Evolutionary conservation across 2,329 filamentous ascomycete genomes (phyloP), one percentile per base, ranked within the genome.

Genomic region (Calycina marina): DNA sequence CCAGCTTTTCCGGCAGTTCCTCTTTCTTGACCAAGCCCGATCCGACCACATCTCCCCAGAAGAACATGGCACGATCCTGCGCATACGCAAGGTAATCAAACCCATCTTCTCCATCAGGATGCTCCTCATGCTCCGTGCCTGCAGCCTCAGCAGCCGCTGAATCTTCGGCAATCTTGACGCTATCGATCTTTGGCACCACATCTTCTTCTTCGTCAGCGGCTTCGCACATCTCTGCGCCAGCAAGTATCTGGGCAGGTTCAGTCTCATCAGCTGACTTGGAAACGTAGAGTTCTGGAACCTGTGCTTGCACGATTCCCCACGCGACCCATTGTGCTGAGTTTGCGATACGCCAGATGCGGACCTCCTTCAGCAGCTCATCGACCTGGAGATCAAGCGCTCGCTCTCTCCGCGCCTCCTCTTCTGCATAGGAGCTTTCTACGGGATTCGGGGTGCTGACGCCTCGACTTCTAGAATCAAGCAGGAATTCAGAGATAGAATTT

Each of bases 221-320:
- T 8, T 8, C 8, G 8, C 8, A 24, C 10, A 31, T 18, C 6
- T 28, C 28, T 2, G 6, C 35, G 5, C 25, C 25, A 6, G 14
- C 22, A 6, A 16, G 17, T 4, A 13, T 31, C 4, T 25, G 24
- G 14, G 29, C 34, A 13, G 34, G 30, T 13, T 20, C 29, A 2
- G 29, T 27, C 13, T 38, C 37, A 5, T 30, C 25, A 10, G 22
- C 31, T 5, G 17, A 16, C 4, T 27, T 15, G 13, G 33, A 12
- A 28, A 32, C 32, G 14, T 48, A 43, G 4, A 88, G 63, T 0
- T 76, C 82, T 0, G 82, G 75, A 2, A 93, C 66, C 52, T 90
- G 86, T 29, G 90, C 88, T 58, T 98, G 90, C 31, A 98, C 80
- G 40, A 96, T 83, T 14, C 90, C 90, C 90, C 90, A 98, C 1